Percentiles rank a stretch among this genome's conserved stretches.
Conservation (phyloP, 306 rosid genomes). For the Rosa rugosa region DNA sequence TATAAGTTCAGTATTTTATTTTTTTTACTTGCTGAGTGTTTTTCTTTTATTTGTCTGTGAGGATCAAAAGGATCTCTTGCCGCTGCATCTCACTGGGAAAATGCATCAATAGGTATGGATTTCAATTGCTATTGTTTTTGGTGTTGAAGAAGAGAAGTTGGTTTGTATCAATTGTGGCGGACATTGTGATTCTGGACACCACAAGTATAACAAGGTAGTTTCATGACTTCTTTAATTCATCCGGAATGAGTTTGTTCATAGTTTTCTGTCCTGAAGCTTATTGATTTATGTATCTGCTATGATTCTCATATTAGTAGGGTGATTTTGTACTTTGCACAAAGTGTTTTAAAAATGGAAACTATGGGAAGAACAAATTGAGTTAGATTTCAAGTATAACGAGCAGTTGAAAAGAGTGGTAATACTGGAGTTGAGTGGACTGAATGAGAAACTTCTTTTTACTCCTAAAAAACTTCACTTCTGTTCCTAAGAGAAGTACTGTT, state of each 20-base stretch:
- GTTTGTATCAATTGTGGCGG: slow-evolving; percentile 61
- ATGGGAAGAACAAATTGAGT: slow-evolving; percentile 65
- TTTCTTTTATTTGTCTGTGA: too few species aligned
- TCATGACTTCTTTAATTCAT: neutral
- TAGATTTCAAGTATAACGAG: slow-evolving; percentile 54
- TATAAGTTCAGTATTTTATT: too few species aligned
- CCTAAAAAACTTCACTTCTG: too few species aligned
- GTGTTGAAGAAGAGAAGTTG: slow-evolving; percentile 45
- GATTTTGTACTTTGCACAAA: slow-evolving; percentile 52
- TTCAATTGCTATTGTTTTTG: too few species aligned
- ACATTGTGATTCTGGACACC: slow-evolving; percentile 54
- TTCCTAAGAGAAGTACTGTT: too few species aligned
- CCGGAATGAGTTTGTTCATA: neutral
- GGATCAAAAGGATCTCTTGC: too few species aligned
- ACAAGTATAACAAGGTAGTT: slow-evolving; percentile 58
- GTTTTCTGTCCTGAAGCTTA: neutral
- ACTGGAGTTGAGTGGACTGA: slow-evolving; percentile 71
- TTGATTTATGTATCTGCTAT: neutral
- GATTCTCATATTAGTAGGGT: slow-evolving; percentile 50
- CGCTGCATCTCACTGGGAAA: too few species aligned
- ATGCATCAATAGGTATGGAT: too few species aligned
- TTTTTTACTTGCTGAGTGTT: too few species aligned
- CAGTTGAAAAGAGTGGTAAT: slow-evolving; percentile 37
- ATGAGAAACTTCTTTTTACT: slow-evolving; percentile 71
- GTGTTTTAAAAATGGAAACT: slow-evolving; percentile 65